Conservation (phyloP, 2,329 filamentous ascomycete genomes). For the Colletotrichum limetticola region DNA sequence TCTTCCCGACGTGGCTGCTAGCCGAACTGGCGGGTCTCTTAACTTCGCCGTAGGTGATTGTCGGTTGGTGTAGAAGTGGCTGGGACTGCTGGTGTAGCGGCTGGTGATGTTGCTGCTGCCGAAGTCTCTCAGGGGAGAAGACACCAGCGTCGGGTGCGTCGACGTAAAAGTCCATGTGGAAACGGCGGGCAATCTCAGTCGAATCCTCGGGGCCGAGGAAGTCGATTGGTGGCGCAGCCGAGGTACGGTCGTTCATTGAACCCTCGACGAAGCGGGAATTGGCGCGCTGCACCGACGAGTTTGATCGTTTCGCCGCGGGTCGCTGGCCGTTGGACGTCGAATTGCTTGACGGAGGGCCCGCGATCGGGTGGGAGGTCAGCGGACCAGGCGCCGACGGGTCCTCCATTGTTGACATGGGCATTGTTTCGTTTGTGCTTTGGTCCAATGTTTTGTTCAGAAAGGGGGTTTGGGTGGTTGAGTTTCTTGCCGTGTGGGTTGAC, state of each 20-base stretch:
- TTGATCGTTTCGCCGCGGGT: constrained; percentile 27
- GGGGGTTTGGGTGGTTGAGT: not conserved
- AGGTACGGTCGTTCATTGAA: constrained; percentile 86
- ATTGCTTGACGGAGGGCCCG: not conserved
- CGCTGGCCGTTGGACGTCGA: constrained; percentile 14
- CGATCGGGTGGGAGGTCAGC: constrained; percentile 35
- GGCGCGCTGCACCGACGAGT: constrained; percentile 28
- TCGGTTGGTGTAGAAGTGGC: constrained; percentile 20
- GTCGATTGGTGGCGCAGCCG: constrained; percentile 74
- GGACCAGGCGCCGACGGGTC: constrained; percentile 27
- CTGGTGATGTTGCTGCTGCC: constrained; percentile 30
- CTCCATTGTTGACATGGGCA: constrained; percentile 7
- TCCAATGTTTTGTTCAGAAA: not conserved
- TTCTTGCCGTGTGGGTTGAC: not conserved
- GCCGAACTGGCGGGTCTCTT: constrained; percentile 35
- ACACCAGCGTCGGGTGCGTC: constrained; percentile 35
- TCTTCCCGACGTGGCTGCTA: constrained; percentile 31
- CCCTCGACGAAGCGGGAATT: constrained; percentile 74
- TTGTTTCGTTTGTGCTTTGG: not conserved
- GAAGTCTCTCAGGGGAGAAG: constrained; percentile 26
- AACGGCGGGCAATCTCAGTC: constrained; percentile 40
- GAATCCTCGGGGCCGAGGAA: constrained; percentile 64
- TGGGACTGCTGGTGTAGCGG: constrained; percentile 20
- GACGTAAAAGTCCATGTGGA: constrained; percentile 36
- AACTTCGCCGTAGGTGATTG: constrained; percentile 27